Base-by-base conservation (phyloP, 768 basidiomycete species). In the Suillus alpinus region DNA sequence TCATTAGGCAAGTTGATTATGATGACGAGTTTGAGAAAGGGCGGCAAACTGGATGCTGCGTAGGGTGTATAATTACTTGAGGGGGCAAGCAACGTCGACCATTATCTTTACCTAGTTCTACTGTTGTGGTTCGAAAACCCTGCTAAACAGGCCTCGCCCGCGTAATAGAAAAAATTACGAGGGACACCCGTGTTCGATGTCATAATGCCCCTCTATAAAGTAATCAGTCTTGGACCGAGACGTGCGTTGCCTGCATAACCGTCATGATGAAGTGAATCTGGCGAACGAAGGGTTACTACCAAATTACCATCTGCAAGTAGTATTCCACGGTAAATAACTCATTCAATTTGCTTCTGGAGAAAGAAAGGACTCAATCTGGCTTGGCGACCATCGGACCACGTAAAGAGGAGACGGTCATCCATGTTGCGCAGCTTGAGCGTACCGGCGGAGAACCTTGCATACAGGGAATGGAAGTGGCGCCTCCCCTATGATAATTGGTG, bases 131-230 rank as follows among this genome's bases (percentile, higher is more conserved):
- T 47, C 23, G 46, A 14, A 46, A 23, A 12, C 20, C 43, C 44
- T 44, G 12, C 9, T 14, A 23, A 23, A 14, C 9, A n/a, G 46
- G 9, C 41, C 9, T 43, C n/a, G 9, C 23, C 26, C 7, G 8
- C 16, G 16, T 49, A 4, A 29, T 29, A 2, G 47, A 29, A 29
- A n/a, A 29, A 8, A 49, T 29, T 67, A 13, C 14, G 56, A n/a
- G 36, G 71, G 61, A 47, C 23, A 46, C 10, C 23, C 62, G 58
- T 49, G 2, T 69, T 69, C 43, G 75, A 78, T 7, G 13, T 14
- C 44, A 64, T 80, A 12, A 26, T 26, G 26, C 26, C 26, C 26
- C 12, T 46, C 13, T 1, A 6, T 10, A 44, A 20, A 0, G 20
- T 10, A 12, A 20, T 10, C 20, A 2, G 20, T 10, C 43, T 44